phyloP scores from a whole-genome alignment of 2,329 filamentous ascomycete species.

The Xylariaceae sp. region DNA sequence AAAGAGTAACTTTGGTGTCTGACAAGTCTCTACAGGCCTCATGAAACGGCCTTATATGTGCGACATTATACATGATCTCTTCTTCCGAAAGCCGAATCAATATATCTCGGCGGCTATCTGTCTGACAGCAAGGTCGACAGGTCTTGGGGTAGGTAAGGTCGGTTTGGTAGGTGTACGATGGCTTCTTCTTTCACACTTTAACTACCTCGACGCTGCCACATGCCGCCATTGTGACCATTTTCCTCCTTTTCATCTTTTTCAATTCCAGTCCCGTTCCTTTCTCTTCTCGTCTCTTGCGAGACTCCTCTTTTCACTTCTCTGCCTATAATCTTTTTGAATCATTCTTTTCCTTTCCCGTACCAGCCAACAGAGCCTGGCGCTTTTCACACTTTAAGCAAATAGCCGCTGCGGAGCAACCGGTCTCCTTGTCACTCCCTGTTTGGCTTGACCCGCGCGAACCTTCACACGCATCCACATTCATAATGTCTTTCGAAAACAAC shows the following conservation, averaged over 20 bases:
- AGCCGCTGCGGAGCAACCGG: too few species aligned
- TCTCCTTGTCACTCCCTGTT: too few species aligned
- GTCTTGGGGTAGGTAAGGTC: too few species aligned
- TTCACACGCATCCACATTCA: constrained; percentile 16
- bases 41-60: too few species aligned
- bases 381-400: too few species aligned
- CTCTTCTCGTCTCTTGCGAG: constrained; percentile 5
- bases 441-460: too few species aligned
- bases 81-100: too few species aligned
- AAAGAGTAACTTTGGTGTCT: too few species aligned
- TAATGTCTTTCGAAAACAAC: constrained; percentile 34
- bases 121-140: too few species aligned
- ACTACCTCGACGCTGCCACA: constrained; percentile 1
- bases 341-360: neutral
- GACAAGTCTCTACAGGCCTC: too few species aligned
- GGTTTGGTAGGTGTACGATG: neutral
- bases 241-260: constrained; percentile 7
- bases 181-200: constrained; percentile 4
- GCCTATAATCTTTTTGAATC: constrained; percentile 13
- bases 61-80: too few species aligned
- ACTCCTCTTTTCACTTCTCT: constrained; percentile 16
- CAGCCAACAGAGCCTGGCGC: too few species aligned
- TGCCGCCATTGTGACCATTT: constrained; percentile 3
- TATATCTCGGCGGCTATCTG: constrained; percentile 11
- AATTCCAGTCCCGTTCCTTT: neutral